Base-by-base conservation (phyloP, 1,284 basidiomycete species). In the Ganoderma multipileum region DNA sequence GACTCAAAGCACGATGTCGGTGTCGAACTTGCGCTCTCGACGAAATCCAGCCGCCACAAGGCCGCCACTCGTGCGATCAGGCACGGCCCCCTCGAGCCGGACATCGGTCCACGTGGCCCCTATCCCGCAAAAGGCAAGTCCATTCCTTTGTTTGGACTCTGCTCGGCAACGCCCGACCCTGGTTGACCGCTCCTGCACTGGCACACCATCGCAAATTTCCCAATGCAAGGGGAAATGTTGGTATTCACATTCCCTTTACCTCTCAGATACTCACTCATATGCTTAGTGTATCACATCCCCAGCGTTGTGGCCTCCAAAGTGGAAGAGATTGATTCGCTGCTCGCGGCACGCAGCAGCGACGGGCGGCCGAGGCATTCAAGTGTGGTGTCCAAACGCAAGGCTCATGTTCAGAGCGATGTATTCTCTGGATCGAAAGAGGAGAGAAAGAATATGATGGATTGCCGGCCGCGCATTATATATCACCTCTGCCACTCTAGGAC, bases 381-480 rank as follows among this genome's bases (percentile, higher is more conserved):
- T 54, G 23, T 0, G 57, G 58, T n/a, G 65, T 66, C n/a, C 68
- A 64, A 12, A 58, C 54, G 18, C 23, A 30, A n/a, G 78, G 36
- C 9, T 39, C 4, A 39, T 9, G 12, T 2, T 39, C 0, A 11
- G 38, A 39, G 38, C 12, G 2, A 11, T 14, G 38, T 39, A 39
- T 39, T 18, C 81, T 81, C 64, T 81, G 80, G 16, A 79, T 81
- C 6, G 80, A 81, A 14, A 81, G 76, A 6, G 81, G 79, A 64
- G 81, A 80, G 66, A 81, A 80, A n/a, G 80, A 78, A 71, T 79
- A 72, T 5, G 81, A 78, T 12, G 79, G 79, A 68, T 82, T 79
- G 12, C 80, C 79, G 23, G 80, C 79, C 54, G 80, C 78, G 64
- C 74, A 75, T 76, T 79, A 80, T 30, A n/a, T n/a, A n/a, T n/a